Conservation (phyloP, 2,329 filamentous ascomycete genomes). For the Chalaropsis ovoidea region DNA sequence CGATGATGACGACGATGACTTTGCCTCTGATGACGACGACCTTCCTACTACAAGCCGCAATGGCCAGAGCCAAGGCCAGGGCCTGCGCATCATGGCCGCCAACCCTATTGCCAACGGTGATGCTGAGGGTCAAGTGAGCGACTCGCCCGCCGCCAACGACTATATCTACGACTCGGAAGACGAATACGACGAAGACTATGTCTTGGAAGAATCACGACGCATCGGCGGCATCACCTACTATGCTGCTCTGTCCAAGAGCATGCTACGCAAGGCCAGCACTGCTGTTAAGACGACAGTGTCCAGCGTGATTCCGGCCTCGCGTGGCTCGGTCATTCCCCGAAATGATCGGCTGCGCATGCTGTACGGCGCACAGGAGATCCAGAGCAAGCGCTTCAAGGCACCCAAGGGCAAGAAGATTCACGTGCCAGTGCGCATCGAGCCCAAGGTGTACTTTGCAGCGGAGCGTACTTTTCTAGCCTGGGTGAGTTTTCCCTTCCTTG, state of each 20-base stretch:
- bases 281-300: conserved; percentile 11
- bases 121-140: conserved; percentile 71
- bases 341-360: conserved; percentile 45
- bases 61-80: background rate
- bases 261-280: conserved; percentile 19
- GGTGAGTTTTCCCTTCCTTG: conserved; percentile 44
- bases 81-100: conserved; percentile 25
- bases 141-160: conserved; percentile 49
- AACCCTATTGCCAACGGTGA: conserved; percentile 42
- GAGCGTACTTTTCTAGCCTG: conserved; percentile 94
- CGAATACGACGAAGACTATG: conserved; percentile 64
- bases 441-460: conserved; percentile 94
- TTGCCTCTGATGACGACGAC: conserved; percentile 57
- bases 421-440: conserved; percentile 89
- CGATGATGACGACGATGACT: conserved; percentile 63
- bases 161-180: conserved; percentile 81
- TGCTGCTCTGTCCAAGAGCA: conserved; percentile 37
- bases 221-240: conserved; percentile 70
- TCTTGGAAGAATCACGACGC: conserved; percentile 65
- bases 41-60: background rate
- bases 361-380: conserved; percentile 47
- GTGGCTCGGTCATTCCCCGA: conserved; percentile 47
- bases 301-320: conserved; percentile 45
- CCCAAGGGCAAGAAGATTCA: conserved; percentile 86
- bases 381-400: conserved; percentile 55